phyloP scores from a whole-genome alignment of 192 early-diverging fungal species.

The Rhizophagus prolifer region DNA sequence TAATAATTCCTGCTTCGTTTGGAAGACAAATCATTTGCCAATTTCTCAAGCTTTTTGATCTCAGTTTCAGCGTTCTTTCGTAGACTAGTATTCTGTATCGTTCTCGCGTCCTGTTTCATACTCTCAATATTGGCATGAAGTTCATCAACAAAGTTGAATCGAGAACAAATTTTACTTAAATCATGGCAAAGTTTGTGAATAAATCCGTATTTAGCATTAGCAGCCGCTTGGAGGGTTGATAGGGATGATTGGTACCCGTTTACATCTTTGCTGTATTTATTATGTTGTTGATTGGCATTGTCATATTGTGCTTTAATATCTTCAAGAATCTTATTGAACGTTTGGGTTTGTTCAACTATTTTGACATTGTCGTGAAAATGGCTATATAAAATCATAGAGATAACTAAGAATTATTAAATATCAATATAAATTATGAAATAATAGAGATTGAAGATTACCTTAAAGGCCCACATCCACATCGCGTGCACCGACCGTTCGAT shows the following conservation, averaged over 20 bases:
- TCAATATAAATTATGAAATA: neutral
- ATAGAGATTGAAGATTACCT: conserved; percentile 15
- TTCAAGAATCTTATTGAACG: conserved; percentile 3
- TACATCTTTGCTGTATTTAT: neutral
- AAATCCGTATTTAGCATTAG: conserved; percentile 4
- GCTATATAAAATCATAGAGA: conserved; percentile 13
- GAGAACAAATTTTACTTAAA: conserved; percentile 20
- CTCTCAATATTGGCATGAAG: conserved; percentile 18
- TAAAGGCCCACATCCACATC: conserved; percentile 14
- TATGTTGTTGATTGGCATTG: neutral
- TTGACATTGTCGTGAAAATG: conserved; percentile 6
- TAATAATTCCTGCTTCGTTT: too few relatives aligned
- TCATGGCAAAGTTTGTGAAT: conserved; percentile 10
- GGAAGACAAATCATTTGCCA: conserved; percentile 21
- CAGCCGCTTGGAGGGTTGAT: neutral
- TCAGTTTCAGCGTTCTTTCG: conserved; percentile 11
- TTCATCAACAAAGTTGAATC: conserved; percentile 25
- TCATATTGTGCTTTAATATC: conserved; percentile 19
- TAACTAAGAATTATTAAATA: neutral
- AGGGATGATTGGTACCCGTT: neutral
- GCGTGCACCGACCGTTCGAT: neutral
- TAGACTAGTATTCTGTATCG: neutral
- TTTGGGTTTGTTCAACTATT: neutral
- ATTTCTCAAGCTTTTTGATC: conserved; percentile 6
- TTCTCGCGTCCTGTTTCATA: conserved; percentile 12